Evolutionary conservation across 2,329 filamentous ascomycete genomes (phyloP).

Genomic region (Cladosporium sp.): DNA sequence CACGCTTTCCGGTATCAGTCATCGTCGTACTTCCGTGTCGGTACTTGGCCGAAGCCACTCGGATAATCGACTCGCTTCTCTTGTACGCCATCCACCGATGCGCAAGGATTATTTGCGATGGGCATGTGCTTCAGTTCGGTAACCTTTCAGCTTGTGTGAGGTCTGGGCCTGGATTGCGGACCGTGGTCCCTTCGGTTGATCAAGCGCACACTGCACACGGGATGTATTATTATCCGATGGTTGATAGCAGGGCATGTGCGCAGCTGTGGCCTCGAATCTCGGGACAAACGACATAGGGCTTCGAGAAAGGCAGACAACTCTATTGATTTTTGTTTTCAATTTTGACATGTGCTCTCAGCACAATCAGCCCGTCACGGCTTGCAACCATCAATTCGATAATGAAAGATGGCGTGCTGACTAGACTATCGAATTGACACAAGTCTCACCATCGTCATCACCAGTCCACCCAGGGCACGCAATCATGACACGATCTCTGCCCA

Average conservation of each 20-base stretch:
- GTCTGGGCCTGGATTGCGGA: background rate
- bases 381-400: background rate
- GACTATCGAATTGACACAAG: background rate
- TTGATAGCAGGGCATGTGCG: background rate
- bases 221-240: background rate
- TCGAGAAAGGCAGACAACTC: background rate
- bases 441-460: background rate
- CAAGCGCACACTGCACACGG: background rate
- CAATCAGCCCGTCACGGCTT: background rate
- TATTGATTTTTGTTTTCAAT: background rate
- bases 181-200: background rate
- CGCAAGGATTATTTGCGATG: background rate
- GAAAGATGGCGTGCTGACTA: background rate
- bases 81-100: background rate
- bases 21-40: background rate
- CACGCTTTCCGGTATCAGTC: conserved; percentile 13
- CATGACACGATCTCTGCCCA: conserved; percentile 1
- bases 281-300: background rate
- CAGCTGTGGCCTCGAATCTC: background rate
- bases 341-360: background rate
- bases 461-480: background rate
- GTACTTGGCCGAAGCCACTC: background rate
- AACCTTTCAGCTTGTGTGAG: background rate
- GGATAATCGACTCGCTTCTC: background rate
- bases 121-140: background rate